Evolutionary conservation across 345 rosid genomes (phyloP).

Genomic region (Eucalyptus victrix): DNA sequence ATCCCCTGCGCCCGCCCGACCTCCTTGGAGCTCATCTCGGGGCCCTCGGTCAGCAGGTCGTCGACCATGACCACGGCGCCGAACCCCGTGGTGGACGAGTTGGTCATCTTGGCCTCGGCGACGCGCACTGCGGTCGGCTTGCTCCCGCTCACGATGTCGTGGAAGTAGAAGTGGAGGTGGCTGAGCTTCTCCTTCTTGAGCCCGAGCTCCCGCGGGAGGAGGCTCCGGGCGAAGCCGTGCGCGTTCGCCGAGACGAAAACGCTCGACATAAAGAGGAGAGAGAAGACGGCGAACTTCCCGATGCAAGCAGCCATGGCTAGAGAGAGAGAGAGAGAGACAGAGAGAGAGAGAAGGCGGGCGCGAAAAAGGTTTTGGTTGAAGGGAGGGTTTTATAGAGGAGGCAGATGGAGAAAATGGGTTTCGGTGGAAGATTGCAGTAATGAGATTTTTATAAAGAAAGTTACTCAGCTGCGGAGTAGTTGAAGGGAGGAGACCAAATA

Average conservation of each 20-base stretch:
- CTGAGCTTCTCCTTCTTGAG: conserved; percentile 20
- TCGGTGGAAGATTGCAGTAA: background rate
- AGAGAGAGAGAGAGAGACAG: background rate
- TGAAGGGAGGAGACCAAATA: background rate
- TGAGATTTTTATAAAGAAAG: background rate
- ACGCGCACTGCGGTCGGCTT: conserved; percentile 28
- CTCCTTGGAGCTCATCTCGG: conserved; percentile 24
- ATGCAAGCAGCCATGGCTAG: background rate
- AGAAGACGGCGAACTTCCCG: background rate
- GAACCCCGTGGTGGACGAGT: conserved; percentile 10
- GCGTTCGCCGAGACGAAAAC: background rate
- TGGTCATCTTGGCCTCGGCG: conserved; percentile 11
- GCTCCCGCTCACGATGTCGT: conserved; percentile 26
- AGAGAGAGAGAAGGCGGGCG: background rate
- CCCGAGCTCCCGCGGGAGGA: conserved; percentile 1
- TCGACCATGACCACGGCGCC: conserved; percentile 37
- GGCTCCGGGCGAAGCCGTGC: conserved; percentile 2
- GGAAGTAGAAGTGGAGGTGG: conserved; percentile 56
- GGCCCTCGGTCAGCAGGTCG: conserved; percentile 31
- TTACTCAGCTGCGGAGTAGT: background rate
- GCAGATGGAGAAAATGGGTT: background rate
- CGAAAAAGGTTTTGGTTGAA: background rate
- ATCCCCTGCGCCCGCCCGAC: conserved; percentile 56
- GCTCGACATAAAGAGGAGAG: background rate
- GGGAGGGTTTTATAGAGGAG: background rate